Evolutionary conservation across 2,329 filamentous ascomycete species (phyloP).

Genomic region (Rutstroemia sp.): DNA sequence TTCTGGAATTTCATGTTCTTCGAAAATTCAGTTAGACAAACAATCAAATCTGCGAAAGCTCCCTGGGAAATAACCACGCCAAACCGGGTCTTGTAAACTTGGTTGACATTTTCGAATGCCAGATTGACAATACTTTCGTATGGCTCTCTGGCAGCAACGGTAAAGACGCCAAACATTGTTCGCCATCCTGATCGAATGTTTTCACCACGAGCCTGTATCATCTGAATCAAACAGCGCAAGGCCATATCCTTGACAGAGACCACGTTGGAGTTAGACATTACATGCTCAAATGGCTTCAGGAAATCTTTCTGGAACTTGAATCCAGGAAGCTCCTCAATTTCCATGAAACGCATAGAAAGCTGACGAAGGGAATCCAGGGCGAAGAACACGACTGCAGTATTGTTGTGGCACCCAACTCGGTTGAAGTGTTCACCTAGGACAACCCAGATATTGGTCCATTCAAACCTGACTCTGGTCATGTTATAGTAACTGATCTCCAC

Average conservation of each 20-base stretch:
- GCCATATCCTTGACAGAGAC: conserved; percentile 97
- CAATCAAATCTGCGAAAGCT: conserved; percentile 91
- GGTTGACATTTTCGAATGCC: conserved; percentile 92
- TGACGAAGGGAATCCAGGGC: conserved; percentile 92
- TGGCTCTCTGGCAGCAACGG: conserved; percentile 84
- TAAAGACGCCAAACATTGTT: conserved; percentile 99
- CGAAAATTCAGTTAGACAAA: conserved; percentile 95
- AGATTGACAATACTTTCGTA: conserved; percentile 95
- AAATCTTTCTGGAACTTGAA: conserved; percentile 99
- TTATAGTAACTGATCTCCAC: conserved; percentile 99
- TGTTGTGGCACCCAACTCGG: conserved; percentile 90
- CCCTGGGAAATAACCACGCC: conserved; percentile 94
- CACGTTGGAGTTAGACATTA: conserved; percentile 87
- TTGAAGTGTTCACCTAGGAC: conserved; percentile 99
- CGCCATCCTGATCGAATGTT: conserved; percentile 98
- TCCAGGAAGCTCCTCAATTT: conserved; percentile 92
- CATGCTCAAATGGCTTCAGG: conserved; percentile 94
- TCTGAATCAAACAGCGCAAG: conserved; percentile 90
- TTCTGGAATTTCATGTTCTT: conserved; percentile 99
- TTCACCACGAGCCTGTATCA: conserved; percentile 95
- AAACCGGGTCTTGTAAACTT: conserved; percentile 93
- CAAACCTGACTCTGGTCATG: conserved; percentile 96
- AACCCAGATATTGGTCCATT: conserved; percentile 97
- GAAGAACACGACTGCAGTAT: conserved; percentile 96
- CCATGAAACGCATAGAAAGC: conserved; percentile 97